A percentile compares a stretch with the other conserved stretches of the same genome.
These are phyloP conservation scores for Pichia heedii DNA, from an alignment of 805 yeast species.

Conservation along the genomic window DNA sequence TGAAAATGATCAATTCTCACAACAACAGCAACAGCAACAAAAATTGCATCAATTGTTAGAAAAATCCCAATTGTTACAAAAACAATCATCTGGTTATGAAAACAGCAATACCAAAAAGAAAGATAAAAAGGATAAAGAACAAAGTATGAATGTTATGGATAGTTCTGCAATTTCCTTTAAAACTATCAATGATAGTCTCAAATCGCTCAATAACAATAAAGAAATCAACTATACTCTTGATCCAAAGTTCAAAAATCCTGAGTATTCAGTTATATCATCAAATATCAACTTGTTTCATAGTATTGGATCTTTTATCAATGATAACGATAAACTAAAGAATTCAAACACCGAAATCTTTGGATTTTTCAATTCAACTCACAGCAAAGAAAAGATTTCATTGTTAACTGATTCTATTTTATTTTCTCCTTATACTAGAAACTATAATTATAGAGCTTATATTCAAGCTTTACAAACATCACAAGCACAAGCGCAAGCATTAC, in stretches of 20 bases:
- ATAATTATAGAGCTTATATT: slow-evolving; percentile 19
- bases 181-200: slow-evolving; percentile 20
- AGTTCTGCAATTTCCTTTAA: slow-evolving; percentile 19
- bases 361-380: slow-evolving; percentile 11
- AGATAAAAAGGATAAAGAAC: slow-evolving; percentile 22
- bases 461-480: slow-evolving; percentile 6
- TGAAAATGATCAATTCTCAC: not conserved
- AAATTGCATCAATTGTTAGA: slow-evolving; percentile 9
- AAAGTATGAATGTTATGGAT: slow-evolving; percentile 14
- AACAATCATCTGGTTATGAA: slow-evolving; percentile 13
- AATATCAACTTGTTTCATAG: slow-evolving; percentile 18
- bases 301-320: slow-evolving; percentile 7
- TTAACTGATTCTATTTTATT: slow-evolving; percentile 26
- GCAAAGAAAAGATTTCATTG: slow-evolving; percentile 18
- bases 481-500: slow-evolving; percentile 1
- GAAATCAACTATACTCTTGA: slow-evolving; percentile 20
- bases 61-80: slow-evolving; percentile 9
- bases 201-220: slow-evolving; percentile 15
- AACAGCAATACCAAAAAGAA: slow-evolving; percentile 15
- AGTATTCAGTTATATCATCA: not conserved
- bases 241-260: slow-evolving; percentile 16
- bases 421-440: slow-evolving; percentile 26
- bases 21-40: slow-evolving; percentile 20
- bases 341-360: slow-evolving; percentile 1
- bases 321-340: not conserved